Conservation (phyloP, 2,329 filamentous ascomycete species). For the Parastagonospora nodorum region DNA sequence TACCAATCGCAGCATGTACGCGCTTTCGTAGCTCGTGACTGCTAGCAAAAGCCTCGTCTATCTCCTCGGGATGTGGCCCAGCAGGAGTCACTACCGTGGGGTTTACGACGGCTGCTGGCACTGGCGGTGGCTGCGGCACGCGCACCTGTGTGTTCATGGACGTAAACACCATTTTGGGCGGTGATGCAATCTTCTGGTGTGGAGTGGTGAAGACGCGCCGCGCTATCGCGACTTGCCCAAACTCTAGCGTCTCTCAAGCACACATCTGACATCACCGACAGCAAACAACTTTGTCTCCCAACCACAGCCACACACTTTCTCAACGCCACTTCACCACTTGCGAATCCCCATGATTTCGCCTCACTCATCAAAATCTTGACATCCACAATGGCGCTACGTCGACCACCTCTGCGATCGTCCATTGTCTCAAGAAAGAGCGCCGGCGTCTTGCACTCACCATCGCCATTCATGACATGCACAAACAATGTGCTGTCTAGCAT, state of each 20-base stretch:
- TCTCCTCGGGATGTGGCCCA: slow-evolving; percentile 30
- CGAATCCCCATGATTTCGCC: no score
- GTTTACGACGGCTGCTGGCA: slow-evolving; percentile 1
- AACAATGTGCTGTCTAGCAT: no score
- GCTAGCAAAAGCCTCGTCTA: slow-evolving; percentile 41
- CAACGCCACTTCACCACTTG: no score
- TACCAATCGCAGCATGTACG: slow-evolving; percentile 45
- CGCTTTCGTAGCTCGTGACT: slow-evolving; percentile 44
- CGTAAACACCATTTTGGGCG: slow-evolving; percentile 26
- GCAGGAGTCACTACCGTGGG: slow-evolving; percentile 4
- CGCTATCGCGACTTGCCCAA: slow-evolving; percentile 14
- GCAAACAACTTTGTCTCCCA: not conserved
- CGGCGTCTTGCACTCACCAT: no score
- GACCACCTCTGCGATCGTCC: no score
- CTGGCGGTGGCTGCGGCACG: slow-evolving; percentile 8
- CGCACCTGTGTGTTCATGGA: slow-evolving; percentile 23
- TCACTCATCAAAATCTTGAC: no score
- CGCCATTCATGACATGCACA: no score
- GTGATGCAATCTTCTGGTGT: not conserved
- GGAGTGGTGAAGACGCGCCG: slow-evolving; percentile 17
- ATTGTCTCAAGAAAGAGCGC: no score
- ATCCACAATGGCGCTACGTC: no score
- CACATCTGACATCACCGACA: not conserved
- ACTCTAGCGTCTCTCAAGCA: not conserved
- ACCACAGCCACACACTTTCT: no score